Conservation (phyloP, 2,329 filamentous ascomycete species). For the Dactylellina leptospora region DNA sequence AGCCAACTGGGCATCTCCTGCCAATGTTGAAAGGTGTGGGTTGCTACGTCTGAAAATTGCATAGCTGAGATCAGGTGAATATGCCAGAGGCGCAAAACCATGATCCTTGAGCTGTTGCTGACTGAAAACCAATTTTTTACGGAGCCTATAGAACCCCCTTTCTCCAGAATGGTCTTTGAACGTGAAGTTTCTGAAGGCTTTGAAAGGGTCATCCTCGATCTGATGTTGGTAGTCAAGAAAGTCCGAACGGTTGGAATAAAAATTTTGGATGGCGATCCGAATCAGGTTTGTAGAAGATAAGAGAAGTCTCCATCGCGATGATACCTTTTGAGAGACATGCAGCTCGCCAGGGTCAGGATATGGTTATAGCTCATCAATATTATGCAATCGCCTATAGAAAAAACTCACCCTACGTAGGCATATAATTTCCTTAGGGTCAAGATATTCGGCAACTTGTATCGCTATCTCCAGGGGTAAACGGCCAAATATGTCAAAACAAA, state of each 20-base stretch:
- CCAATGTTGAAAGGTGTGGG: not conserved
- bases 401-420: constrained; percentile 19
- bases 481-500: constrained; percentile 35
- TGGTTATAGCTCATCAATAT: too few species aligned
- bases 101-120: not conserved
- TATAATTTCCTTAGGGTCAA: constrained; percentile 28
- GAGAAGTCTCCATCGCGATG: constrained; percentile 26
- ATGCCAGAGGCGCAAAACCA: not conserved
- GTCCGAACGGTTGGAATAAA: constrained; percentile 24
- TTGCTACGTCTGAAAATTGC: not conserved
- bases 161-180: constrained; percentile 28
- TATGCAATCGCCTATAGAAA: not conserved
- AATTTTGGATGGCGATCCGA: not conserved
- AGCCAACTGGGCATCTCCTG: not conserved
- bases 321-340: constrained; percentile 14
- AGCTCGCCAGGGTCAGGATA: too few species aligned
- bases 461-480: constrained; percentile 27
- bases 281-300: constrained; percentile 27
- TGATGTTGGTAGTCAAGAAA: constrained; percentile 9
- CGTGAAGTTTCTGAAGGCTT: constrained; percentile 26
- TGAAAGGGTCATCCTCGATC: constrained; percentile 21
- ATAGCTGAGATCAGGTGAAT: constrained; percentile 15
- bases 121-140: not conserved
- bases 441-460: constrained; percentile 26
- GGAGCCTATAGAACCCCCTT: constrained; percentile 16